Base-by-base conservation (phyloP, 257 asterid genomes). In the Solanum sitiens region DNA sequence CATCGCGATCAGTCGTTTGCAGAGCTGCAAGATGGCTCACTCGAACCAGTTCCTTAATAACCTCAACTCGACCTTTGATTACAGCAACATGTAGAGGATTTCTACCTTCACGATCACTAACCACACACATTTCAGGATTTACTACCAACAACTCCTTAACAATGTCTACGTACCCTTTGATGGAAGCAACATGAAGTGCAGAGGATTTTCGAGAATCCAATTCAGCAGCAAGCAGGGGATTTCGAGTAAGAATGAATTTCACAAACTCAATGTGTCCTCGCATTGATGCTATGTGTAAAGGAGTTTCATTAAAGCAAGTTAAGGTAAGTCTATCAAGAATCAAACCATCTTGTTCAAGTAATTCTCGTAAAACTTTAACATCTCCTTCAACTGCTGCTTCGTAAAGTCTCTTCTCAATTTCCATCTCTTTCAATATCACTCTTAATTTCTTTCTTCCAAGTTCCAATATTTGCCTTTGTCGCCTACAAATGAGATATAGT, bases 81-180 rank as follows among this genome's bases (percentile, higher is more conserved):
- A 91, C 92, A 1, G 95, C 94, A 13, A 89, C 65, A 86, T 93
- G 94, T 11, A 92, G 74, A 6, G 96, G 94, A 20, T 88, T 87
- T 37, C 87, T 88, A 35, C 91, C 91, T 30, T 91, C 86, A 5
- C 61, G 23, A 39, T 92, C 93, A 8, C 86, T 83, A 15, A 72
- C 87, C 14, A 89, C 13, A 70, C 92, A 92, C 76, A 88, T 56
- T 8, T 67, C 90, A 2, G 74, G 75, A 74, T 91, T 59, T 5
- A 53, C 87, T 0, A 40, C 23, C 18, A 90, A 3, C 39, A 93
- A 71, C 2, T 70, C 90, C 35, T 18, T 32, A 4, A 86, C 92
- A 21, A 90, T 83, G n/a, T 37, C 90, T 25, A 84, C 72, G n/a
- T 87, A 47, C 25, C 93, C 93, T 14, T 86, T 85, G 6, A 86